phyloP scores from a whole-genome alignment of 2,329 filamentous ascomycete species.

The Diaporthe destruens region DNA sequence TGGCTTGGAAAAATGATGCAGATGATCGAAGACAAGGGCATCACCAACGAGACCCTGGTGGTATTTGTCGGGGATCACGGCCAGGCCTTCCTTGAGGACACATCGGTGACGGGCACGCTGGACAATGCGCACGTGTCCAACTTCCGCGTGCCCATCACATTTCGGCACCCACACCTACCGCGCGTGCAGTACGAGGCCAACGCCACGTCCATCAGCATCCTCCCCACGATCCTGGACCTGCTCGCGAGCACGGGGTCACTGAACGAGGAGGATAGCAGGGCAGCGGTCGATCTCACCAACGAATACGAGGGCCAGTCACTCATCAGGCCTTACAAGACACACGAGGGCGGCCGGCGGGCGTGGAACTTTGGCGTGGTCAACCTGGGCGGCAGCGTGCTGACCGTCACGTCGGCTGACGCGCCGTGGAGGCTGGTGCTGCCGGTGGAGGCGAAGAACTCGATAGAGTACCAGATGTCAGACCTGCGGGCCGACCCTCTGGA shows the following conservation, averaged over 20 bases:
- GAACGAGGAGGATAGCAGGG: conserved; percentile 48
- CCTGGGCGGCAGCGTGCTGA: conserved; percentile 44
- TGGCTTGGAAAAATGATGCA: conserved; percentile 56
- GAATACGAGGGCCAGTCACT: conserved; percentile 62
- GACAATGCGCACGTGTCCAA: conserved; percentile 59
- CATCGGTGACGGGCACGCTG: conserved; percentile 53
- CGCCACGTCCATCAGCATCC: conserved; percentile 56
- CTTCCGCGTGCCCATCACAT: conserved; percentile 57
- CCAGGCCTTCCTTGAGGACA: conserved; percentile 57
- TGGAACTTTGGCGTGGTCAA: conserved; percentile 69
- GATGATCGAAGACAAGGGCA: conserved; percentile 56
- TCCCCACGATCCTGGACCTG: conserved; percentile 60
- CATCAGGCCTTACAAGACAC: conserved; percentile 54
- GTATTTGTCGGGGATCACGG: conserved; percentile 60
- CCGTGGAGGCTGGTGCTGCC: conserved; percentile 44
- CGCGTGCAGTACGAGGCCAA: conserved; percentile 55
- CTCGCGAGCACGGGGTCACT: conserved; percentile 56
- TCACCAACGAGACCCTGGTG: conserved; percentile 59
- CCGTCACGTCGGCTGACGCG: conserved; percentile 42
- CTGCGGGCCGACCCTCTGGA: conserved; percentile 27
- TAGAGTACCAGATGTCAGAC: conserved; percentile 44
- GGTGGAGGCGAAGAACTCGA: conserved; percentile 39
- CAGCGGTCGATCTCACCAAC: conserved; percentile 55
- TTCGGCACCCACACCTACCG: conserved; percentile 58
- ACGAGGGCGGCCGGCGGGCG: conserved; percentile 51